A percentile compares a stretch with the other conserved stretches of the same genome.
phyloP scores from a whole-genome alignment of 495 filamentous ascomycete species.

The Lasiosphaeria miniovina region DNA sequence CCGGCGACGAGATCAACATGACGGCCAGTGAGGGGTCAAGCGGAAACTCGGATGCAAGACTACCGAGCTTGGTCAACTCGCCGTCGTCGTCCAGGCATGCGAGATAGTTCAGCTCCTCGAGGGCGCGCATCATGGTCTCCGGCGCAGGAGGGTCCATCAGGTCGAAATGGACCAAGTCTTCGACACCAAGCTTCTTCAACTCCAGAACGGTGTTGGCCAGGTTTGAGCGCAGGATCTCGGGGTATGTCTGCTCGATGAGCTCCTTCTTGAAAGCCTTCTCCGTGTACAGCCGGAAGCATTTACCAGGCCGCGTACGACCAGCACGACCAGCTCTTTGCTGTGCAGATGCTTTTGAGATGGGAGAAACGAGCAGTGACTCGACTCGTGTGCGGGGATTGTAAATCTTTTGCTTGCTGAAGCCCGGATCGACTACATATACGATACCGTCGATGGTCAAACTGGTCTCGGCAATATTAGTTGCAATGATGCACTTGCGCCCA shows the following conservation, averaged over 20 bases:
- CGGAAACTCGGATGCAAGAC: slow-evolving; percentile 91
- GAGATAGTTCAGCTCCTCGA: slow-evolving; percentile 97
- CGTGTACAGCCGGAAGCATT: slow-evolving; percentile 96
- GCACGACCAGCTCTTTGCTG: slow-evolving; percentile 98
- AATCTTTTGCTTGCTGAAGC: slow-evolving; percentile 99
- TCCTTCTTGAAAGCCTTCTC: slow-evolving; percentile 97
- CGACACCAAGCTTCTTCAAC: slow-evolving; percentile 93
- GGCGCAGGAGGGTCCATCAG: slow-evolving; percentile 98
- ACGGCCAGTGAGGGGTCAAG: slow-evolving; percentile 93
- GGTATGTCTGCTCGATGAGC: slow-evolving; percentile 93
- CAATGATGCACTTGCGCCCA: slow-evolving; percentile 91
- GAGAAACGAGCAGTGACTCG: slow-evolving; percentile 91
- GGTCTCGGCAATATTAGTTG: slow-evolving; percentile 98
- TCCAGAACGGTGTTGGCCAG: slow-evolving; percentile 92
- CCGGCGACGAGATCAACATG: slow-evolving; percentile 95
- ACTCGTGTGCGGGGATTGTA: slow-evolving; percentile 97
- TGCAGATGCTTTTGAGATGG: slow-evolving; percentile 97
- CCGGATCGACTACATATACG: slow-evolving; percentile 97
- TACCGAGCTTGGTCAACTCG: slow-evolving; percentile 78
- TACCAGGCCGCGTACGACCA: slow-evolving; percentile 94
- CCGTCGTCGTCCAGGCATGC: slow-evolving; percentile 97
- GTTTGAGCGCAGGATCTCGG: slow-evolving; percentile 93
- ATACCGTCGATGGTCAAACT: slow-evolving; percentile 98
- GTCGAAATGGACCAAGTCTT: slow-evolving; percentile 97
- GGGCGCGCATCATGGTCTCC: slow-evolving; percentile 96